Conservation (phyloP, 129 eudicot genomes). For the Deinandra increscens region DNA sequence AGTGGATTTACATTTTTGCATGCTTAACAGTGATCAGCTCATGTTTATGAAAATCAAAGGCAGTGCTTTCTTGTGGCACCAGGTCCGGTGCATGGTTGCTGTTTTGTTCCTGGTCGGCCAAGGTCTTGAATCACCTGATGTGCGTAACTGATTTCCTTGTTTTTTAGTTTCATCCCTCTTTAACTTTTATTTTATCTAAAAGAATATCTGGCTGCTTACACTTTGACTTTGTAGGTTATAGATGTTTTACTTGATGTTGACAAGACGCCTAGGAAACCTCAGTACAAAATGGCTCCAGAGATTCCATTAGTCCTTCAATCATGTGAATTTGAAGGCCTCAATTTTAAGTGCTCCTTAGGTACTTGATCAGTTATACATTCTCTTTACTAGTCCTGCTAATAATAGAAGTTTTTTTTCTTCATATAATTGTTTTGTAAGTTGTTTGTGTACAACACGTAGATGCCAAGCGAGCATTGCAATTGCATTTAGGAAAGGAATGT, state of each 20-base stretch:
- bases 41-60: slow-evolving; percentile 77
- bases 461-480: slow-evolving; percentile 59
- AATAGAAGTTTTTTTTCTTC: neutral
- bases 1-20: slow-evolving; percentile 25
- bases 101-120: slow-evolving; percentile 85
- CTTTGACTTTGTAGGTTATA: slow-evolving; percentile 48
- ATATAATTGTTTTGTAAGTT: neutral
- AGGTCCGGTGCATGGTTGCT: slow-evolving; percentile 97
- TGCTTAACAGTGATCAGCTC: slow-evolving; percentile 56
- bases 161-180: slow-evolving; percentile 8
- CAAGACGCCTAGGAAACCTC: slow-evolving; percentile 83
- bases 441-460: slow-evolving; percentile 29
- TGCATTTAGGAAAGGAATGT: slow-evolving; percentile 71
- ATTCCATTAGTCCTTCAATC: slow-evolving; percentile 80
- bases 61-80: slow-evolving; percentile 98
- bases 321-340: slow-evolving; percentile 80
- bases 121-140: slow-evolving; percentile 87
- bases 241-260: slow-evolving; percentile 71
- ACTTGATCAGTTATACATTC: neutral
- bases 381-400: slow-evolving; percentile 3
- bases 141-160: slow-evolving; percentile 41
- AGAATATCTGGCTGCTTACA: neutral
- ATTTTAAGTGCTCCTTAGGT: slow-evolving; percentile 81
- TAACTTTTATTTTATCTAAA: neutral
- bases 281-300: slow-evolving; percentile 86